Percentiles rank a stretch among this genome's conserved stretches.
These are phyloP conservation scores for Annulohypoxylon nitens DNA, from an alignment of 495 filamentous ascomycete genomes.

Conservation along the genomic window DNA sequence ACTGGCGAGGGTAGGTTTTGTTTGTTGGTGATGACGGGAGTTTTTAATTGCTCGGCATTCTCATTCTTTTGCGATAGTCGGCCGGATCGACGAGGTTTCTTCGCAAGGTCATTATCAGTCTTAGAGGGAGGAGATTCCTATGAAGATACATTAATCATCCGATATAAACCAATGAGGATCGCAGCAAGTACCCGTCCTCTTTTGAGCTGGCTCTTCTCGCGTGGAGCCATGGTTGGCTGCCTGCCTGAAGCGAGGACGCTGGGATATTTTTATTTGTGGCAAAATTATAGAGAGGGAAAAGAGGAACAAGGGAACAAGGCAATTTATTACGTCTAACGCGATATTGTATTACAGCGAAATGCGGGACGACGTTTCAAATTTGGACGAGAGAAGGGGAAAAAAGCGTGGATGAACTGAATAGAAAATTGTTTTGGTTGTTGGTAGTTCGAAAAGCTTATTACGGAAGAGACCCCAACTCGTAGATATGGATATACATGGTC, in stretches of 20 bases:
- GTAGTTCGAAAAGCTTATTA: slow-evolving; percentile 26
- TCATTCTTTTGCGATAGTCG: slow-evolving; percentile 65
- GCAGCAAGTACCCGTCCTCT: slow-evolving; percentile 58
- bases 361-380: neutral
- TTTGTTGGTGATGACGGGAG: slow-evolving; percentile 70
- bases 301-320: neutral
- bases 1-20: slow-evolving; percentile 85
- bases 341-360: neutral
- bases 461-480: slow-evolving; percentile 19
- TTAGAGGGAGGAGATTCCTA: slow-evolving; percentile 63
- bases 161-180: slow-evolving; percentile 48
- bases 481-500: slow-evolving; percentile 14
- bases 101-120: slow-evolving; percentile 62
- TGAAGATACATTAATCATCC: slow-evolving; percentile 37
- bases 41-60: slow-evolving; percentile 63
- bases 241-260: slow-evolving; percentile 33
- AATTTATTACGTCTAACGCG: neutral
- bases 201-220: slow-evolving; percentile 70
- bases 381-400: neutral
- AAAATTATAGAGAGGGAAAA: neutral
- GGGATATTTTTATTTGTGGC: slow-evolving; percentile 1
- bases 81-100: slow-evolving; percentile 76
- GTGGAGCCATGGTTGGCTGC: slow-evolving; percentile 64
- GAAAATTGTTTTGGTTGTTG: slow-evolving; percentile 15
- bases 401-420: slow-evolving; percentile 7